phyloP scores from a whole-genome alignment of 257 asterid species.

The Penstemon barbatus region DNA sequence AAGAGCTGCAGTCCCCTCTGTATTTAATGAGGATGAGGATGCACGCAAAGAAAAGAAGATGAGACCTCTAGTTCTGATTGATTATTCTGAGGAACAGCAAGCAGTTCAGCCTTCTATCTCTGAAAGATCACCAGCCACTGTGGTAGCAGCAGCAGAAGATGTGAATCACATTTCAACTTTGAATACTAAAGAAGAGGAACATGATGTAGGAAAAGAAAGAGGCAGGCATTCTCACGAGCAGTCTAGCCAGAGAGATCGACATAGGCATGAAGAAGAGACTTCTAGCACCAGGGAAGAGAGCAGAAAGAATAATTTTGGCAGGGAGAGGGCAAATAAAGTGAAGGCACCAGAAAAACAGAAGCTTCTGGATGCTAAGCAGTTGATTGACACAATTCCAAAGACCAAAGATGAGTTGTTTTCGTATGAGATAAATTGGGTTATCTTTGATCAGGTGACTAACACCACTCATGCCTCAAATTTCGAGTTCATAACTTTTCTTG shows the following conservation, averaged over 20 bases:
- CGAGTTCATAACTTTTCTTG: conserved; percentile 17
- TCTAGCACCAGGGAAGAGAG: conserved; percentile 54
- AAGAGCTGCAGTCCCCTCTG: conserved; percentile 88
- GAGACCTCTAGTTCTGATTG: conserved; percentile 98
- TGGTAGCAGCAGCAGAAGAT: conserved; percentile 66
- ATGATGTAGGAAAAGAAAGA: conserved; percentile 67
- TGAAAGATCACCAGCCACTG: conserved; percentile 54
- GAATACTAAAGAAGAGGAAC: conserved; percentile 67
- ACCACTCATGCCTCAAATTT: conserved; percentile 21
- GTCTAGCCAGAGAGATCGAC: conserved; percentile 74
- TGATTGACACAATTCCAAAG: conserved; percentile 96
- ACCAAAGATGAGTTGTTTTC: conserved; percentile 94
- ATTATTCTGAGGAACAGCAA: conserved; percentile 86
- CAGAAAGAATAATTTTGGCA: conserved; percentile 55
- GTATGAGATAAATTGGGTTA: conserved; percentile 79
- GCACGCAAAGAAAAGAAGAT: conserved; percentile 95
- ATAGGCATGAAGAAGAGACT: conserved; percentile 60
- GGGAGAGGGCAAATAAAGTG: conserved; percentile 57
- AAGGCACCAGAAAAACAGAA: conserved; percentile 74
- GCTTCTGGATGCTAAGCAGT: conserved; percentile 89
- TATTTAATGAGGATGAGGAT: conserved; percentile 86
- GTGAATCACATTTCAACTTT: conserved; percentile 61
- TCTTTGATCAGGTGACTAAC: conserved; percentile 77
- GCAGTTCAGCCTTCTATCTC: conserved; percentile 49
- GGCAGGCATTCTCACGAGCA: conserved; percentile 70